Conservation (phyloP, 2,329 filamentous ascomycete genomes). For the Talaromyces sp. region DNA sequence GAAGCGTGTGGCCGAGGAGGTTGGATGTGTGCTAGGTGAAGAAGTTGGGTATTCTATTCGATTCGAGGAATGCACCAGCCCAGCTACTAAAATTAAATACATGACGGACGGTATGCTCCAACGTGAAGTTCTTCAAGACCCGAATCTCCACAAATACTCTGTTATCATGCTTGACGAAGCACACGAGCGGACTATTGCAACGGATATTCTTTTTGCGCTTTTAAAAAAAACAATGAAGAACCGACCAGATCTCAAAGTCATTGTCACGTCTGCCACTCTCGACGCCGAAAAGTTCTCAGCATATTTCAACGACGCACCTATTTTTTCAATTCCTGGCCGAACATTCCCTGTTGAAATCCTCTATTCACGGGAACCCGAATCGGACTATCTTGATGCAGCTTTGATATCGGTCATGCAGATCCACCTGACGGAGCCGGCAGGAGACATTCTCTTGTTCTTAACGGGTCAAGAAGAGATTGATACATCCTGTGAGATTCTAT, state of each 20-base stretch:
- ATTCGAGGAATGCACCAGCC: constrained; percentile 89
- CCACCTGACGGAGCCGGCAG: constrained; percentile 82
- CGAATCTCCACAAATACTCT: constrained; percentile 81
- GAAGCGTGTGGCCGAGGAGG: constrained; percentile 92
- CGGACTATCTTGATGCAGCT: constrained; percentile 89
- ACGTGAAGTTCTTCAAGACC: constrained; percentile 88
- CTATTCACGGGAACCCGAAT: constrained; percentile 90
- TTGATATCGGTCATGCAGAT: constrained; percentile 99
- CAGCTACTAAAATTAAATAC: constrained; percentile 92
- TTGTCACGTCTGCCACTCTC: constrained; percentile 92
- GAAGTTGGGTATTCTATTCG: constrained; percentile 97
- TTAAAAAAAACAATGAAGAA: constrained; percentile 88
- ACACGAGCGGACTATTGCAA: constrained; percentile 93
- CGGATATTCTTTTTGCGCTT: constrained; percentile 88
- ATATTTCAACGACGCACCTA: constrained; percentile 93
- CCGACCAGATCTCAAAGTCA: constrained; percentile 82
- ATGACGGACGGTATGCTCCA: constrained; percentile 99
- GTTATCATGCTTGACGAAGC: constrained; percentile 98
- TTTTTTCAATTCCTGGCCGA: constrained; percentile 91
- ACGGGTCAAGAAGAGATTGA: constrained; percentile 98
- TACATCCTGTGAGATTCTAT: constrained; percentile 84
- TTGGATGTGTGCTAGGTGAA: constrained; percentile 81
- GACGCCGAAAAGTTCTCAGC: constrained; percentile 96
- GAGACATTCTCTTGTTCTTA: constrained; percentile 93
- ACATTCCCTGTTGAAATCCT: constrained; percentile 95